Evolutionary conservation across 2,329 filamentous ascomycete genomes (phyloP), one percentile per base, ranked within the genome.

Genomic region (Alternaria gaisen): DNA sequence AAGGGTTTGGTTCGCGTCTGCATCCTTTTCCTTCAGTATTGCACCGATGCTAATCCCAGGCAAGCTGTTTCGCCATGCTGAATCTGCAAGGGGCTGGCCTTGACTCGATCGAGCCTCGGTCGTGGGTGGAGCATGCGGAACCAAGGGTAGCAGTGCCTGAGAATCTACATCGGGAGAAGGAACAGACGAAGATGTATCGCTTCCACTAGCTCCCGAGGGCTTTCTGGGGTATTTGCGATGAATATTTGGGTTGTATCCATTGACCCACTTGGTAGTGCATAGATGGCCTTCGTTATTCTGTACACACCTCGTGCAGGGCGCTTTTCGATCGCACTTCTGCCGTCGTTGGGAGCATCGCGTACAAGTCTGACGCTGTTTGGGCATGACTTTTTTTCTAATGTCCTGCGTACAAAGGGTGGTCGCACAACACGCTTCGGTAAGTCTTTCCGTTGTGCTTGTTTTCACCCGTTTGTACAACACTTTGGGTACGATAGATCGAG

Each of bases 261-360:
- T 63, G 9, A 64, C 60, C 75, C 75, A 77, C 59, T 72, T 66
- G 10, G 70, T 73, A 22, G 72, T 75, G 66, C 75, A 77, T 10
- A 76, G 61, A 46, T 77, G 71, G 12, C 64, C 63, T 60, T 77
- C 73, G 30, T 72, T 72, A 53, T 77, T 75, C 36, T 70, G 69
- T 2, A 75, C 60, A 44, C 75, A 77, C 54, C 75, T 63, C 22
- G 56, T 65, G 44, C 68, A 70, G 8, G 68, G 68, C 8, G 60
- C 47, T 55, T 74, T 75, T 10, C 74, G 68, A 61, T 77, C 74
- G 51, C 75, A 77, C 60, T 75, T 75, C 46, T 77, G 74, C 24
- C 74, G 65, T 26, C 73, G 61, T 44, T 70, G 68, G 28, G 66
- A 69, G 50, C 64, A 64, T 48, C 74, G 63, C 18, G 74, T 77